These are phyloP conservation scores for Tetrahymena malaccensis DNA, from an alignment of 73 alveolate genomes.

Conservation along the genomic window DNA sequence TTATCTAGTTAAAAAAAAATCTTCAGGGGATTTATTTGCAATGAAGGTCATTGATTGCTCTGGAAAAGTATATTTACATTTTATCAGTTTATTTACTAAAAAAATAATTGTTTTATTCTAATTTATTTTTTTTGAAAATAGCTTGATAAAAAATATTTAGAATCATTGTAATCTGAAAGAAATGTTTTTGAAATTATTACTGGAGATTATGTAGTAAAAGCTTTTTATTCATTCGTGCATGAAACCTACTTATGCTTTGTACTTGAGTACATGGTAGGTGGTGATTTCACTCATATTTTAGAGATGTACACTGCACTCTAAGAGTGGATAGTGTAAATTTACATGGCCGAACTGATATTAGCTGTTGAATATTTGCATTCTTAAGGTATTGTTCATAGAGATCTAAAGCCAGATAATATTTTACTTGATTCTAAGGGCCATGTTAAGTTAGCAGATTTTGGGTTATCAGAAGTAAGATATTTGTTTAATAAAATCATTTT, in stretches of 20 bases:
- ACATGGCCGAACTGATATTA: constrained; percentile 45
- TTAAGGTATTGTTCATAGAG: constrained; percentile 54
- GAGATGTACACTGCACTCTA: constrained; percentile 23
- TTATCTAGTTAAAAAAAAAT: constrained; percentile 54
- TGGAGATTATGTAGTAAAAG: constrained; percentile 40
- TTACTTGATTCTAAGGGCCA: constrained; percentile 46
- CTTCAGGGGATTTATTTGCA: constrained; percentile 59
- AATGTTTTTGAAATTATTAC: constrained; percentile 29
- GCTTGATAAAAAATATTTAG: constrained; percentile 6
- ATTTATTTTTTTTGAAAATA: not conserved
- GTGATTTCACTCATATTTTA: constrained; percentile 27
- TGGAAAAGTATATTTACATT: not conserved
- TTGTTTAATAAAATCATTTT: not conserved
- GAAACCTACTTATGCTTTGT: constrained; percentile 35
- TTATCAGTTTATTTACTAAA: no score
- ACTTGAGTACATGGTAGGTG: constrained; percentile 37
- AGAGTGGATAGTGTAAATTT: constrained; percentile 31
- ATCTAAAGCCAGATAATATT: constrained; percentile 60
- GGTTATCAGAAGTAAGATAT: constrained; percentile 43
- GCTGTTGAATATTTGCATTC: constrained; percentile 50
- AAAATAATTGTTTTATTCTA: not conserved
- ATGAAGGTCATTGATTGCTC: constrained; percentile 58
- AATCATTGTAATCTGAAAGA: constrained; percentile 22
- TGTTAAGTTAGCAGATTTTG: constrained; percentile 57
- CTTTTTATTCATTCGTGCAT: constrained; percentile 32